These are phyloP conservation scores for Tolypocladium endophyticum DNA, from an alignment of 2,329 filamentous ascomycete genomes.

Conservation along the genomic window DNA sequence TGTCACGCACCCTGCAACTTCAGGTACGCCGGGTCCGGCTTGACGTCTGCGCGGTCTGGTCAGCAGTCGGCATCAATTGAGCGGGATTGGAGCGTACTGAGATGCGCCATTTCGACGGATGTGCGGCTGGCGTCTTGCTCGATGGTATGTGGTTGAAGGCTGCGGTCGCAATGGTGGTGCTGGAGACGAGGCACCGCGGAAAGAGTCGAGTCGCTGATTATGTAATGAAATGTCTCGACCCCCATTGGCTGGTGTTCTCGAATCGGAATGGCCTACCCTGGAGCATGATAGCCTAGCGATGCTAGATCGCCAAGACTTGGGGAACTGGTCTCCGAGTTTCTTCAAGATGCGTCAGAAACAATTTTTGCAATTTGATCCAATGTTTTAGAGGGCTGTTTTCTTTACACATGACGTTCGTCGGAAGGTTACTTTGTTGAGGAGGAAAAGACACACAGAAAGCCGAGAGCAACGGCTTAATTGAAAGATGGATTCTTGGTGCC, in stretches of 20 bases:
- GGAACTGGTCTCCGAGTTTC: too few relatives aligned
- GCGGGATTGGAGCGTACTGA: constrained; percentile 16
- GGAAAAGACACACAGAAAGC: too few relatives aligned
- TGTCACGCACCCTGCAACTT: constrained; percentile 27
- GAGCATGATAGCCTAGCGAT: too few relatives aligned
- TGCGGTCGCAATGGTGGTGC: constrained; percentile 12
- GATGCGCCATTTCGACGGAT: constrained; percentile 26
- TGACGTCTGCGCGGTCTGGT: constrained; percentile 22
- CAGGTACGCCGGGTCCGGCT: constrained; percentile 30
- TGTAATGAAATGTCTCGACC: background rate
- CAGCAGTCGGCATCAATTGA: constrained; percentile 9
- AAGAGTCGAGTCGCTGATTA: constrained; percentile 1
- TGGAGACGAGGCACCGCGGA: background rate
- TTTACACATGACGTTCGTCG: too few relatives aligned
- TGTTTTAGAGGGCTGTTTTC: too few relatives aligned
- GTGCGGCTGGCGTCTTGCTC: constrained; percentile 11
- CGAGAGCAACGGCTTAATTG: too few relatives aligned
- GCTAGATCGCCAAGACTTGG: too few relatives aligned
- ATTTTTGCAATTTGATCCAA: too few relatives aligned
- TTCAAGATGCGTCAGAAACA: too few relatives aligned
- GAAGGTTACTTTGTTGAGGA: too few relatives aligned
- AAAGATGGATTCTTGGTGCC: too few relatives aligned
- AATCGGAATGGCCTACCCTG: background rate
- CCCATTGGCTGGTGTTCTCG: background rate
- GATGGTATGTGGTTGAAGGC: constrained; percentile 11